Evolutionary conservation across 2,329 filamentous ascomycete genomes (phyloP).

Genomic region (Moelleriella libera): DNA sequence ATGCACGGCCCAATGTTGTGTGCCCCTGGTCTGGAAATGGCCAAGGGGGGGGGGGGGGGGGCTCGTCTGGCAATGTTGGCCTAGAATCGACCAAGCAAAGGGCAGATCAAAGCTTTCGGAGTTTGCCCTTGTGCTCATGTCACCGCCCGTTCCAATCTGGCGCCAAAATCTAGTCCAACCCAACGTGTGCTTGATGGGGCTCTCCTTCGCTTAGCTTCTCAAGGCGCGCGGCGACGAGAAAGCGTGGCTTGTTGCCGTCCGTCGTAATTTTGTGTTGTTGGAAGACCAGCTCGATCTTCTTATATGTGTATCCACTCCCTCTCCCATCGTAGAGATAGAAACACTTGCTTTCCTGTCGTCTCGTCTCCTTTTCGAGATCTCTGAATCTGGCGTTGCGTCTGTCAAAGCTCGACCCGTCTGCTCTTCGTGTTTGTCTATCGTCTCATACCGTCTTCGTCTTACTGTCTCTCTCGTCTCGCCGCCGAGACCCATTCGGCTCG

Average conservation of each 20-base stretch:
- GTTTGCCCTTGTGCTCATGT: constrained; percentile 12
- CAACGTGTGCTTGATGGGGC: constrained; percentile 8
- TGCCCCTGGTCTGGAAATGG: constrained; percentile 7
- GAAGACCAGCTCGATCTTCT: constrained; percentile 6
- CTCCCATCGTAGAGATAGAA: constrained; percentile 3
- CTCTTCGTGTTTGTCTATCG: too few relatives aligned
- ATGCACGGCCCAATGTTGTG: constrained; percentile 8
- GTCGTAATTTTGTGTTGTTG: constrained; percentile 1
- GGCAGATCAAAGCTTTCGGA: constrained; percentile 10
- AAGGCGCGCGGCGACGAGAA: too few relatives aligned
- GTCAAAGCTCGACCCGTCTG: too few relatives aligned
- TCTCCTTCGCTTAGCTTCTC: constrained; percentile 3
- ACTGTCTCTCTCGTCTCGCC: too few relatives aligned
- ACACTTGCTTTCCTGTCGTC: constrained; percentile 4
- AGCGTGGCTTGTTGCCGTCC: constrained; percentile 1
- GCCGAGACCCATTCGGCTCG: too few relatives aligned
- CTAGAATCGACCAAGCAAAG: background rate
- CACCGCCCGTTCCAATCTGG: constrained; percentile 19
- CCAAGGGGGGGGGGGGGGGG: constrained; percentile 6
- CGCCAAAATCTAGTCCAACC: constrained; percentile 10
- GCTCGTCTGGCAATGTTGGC: constrained; percentile 1
- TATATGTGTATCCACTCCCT: constrained; percentile 21
- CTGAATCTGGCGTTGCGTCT: too few relatives aligned
- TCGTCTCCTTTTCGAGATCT: too few relatives aligned
- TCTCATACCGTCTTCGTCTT: too few relatives aligned